Conservation (phyloP, 768 basidiomycete species). For the Boletus rufocinnamomeus region DNA sequence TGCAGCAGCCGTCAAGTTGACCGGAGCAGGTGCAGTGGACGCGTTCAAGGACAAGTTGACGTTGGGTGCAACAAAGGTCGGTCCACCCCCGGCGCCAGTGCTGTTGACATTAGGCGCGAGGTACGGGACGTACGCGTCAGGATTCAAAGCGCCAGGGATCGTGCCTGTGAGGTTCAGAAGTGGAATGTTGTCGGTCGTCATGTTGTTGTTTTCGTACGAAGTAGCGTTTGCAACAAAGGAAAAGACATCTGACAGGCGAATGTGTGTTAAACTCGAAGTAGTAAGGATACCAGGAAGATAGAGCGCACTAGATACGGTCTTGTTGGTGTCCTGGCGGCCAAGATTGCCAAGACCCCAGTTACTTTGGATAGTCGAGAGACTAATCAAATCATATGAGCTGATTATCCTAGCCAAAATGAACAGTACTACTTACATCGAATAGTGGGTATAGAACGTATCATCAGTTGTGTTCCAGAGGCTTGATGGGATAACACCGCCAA, state of each 20-base stretch:
- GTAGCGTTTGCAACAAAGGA: slow-evolving; percentile 48
- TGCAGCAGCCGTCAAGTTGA: slow-evolving; percentile 39
- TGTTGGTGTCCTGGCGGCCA: slow-evolving; percentile 58
- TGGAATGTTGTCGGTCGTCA: slow-evolving; percentile 33
- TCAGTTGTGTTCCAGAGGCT: slow-evolving; percentile 47
- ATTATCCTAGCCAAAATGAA: background rate
- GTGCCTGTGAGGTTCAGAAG: slow-evolving; percentile 44
- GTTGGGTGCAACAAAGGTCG: slow-evolving; percentile 39
- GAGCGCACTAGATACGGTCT: slow-evolving; percentile 31
- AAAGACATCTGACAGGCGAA: slow-evolving; percentile 48
- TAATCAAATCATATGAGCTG: slow-evolving; percentile 9
- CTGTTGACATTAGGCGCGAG: slow-evolving; percentile 43
- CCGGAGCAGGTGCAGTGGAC: slow-evolving; percentile 38
- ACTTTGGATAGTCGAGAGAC: slow-evolving; percentile 53
- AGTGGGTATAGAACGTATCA: slow-evolving; percentile 60
- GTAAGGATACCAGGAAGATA: background rate
- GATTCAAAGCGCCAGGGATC: slow-evolving; percentile 47
- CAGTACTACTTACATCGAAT: slow-evolving; percentile 40
- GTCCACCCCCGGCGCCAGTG: slow-evolving; percentile 44
- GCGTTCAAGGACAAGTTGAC: slow-evolving; percentile 39
- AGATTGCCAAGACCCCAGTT: slow-evolving; percentile 66
- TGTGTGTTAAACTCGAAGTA: background rate
- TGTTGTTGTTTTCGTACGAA: slow-evolving; percentile 42
- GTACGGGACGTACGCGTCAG: slow-evolving; percentile 43
- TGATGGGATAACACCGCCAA: slow-evolving; percentile 49